Percentiles rank a stretch among this genome's conserved stretches.
phyloP scores from a whole-genome alignment of 768 basidiomycete genomes.

The Lepiota venenata region DNA sequence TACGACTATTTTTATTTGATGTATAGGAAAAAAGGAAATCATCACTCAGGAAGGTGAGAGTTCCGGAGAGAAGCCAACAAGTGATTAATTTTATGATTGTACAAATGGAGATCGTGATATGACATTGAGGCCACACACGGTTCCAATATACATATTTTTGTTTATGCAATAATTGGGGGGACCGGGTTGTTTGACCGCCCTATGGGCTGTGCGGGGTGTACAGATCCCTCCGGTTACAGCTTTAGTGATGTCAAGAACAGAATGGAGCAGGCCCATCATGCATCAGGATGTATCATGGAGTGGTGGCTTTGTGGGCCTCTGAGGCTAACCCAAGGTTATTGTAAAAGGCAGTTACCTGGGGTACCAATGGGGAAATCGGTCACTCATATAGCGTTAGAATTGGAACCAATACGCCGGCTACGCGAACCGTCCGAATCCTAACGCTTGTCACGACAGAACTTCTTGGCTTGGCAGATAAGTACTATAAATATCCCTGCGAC shows the following conservation, averaged over 20 bases:
- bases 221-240: no score
- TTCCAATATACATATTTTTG: background rate
- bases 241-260: no score
- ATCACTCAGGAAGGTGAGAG: conserved; percentile 1
- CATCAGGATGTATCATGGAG: no score
- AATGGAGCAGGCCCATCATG: no score
- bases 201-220: no score
- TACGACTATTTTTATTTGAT: conserved; percentile 4
- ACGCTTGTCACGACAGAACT: conserved; percentile 2
- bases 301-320: background rate
- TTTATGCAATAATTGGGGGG: no score
- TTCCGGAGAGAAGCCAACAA: background rate
- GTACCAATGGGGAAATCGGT: background rate
- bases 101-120: conserved; percentile 6
- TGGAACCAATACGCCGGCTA: background rate
- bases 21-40: background rate
- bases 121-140: background rate
- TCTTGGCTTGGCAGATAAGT: conserved; percentile 3
- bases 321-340: background rate
- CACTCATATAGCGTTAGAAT: conserved; percentile 1
- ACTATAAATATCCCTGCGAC: background rate
- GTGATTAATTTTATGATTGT: background rate
- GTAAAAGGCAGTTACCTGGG: background rate
- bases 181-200: no score
- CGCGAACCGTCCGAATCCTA: background rate